A percentile compares a stretch with the other conserved stretches of the same genome.
Conservation (phyloP, 2,329 filamentous ascomycete species). For the Blastomyces gilchristii region DNA sequence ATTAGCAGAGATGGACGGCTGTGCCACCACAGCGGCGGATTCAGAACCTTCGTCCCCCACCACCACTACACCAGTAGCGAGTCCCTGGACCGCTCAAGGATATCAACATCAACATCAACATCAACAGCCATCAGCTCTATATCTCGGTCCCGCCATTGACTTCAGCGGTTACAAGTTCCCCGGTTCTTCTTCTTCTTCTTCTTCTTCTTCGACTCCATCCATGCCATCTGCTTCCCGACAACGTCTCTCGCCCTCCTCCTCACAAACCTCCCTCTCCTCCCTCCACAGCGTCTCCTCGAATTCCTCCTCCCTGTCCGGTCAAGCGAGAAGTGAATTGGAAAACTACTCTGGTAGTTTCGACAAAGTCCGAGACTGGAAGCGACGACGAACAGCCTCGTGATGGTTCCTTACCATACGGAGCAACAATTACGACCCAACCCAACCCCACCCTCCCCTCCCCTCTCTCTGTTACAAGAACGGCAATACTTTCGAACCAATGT, state of each 20-base stretch:
- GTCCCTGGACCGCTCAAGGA: slow-evolving; percentile 14
- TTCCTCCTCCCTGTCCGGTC: slow-evolving; percentile 56
- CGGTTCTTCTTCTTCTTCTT: neutral
- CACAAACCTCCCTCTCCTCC: slow-evolving; percentile 74
- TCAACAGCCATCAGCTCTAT: too few relatives aligned
- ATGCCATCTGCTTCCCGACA: neutral
- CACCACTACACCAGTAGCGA: slow-evolving; percentile 15
- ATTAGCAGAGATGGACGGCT: slow-evolving; percentile 74
- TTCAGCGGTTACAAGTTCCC: too few relatives aligned
- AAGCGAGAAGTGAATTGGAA: slow-evolving; percentile 67
- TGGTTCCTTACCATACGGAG: too few relatives aligned
- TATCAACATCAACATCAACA: neutral
- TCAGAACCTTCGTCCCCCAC: slow-evolving; percentile 25
- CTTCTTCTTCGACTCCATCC: too few relatives aligned
- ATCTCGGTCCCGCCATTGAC: too few relatives aligned
- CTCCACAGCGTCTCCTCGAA: slow-evolving; percentile 55
- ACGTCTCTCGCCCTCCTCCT: slow-evolving; percentile 53
- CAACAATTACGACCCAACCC: too few relatives aligned
- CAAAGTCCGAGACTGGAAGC: slow-evolving; percentile 51
- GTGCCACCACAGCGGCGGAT: slow-evolving; percentile 37
- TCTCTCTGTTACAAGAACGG: neutral
- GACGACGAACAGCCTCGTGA: slow-evolving; percentile 23
- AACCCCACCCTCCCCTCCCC: too few relatives aligned
- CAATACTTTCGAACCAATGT: slow-evolving; percentile 1
- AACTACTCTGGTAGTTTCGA: slow-evolving; percentile 86